Evolutionary conservation across 805 yeast species (phyloP), one percentile per base, ranked within the genome.

Genomic region (Danielia reshetovae): DNA sequence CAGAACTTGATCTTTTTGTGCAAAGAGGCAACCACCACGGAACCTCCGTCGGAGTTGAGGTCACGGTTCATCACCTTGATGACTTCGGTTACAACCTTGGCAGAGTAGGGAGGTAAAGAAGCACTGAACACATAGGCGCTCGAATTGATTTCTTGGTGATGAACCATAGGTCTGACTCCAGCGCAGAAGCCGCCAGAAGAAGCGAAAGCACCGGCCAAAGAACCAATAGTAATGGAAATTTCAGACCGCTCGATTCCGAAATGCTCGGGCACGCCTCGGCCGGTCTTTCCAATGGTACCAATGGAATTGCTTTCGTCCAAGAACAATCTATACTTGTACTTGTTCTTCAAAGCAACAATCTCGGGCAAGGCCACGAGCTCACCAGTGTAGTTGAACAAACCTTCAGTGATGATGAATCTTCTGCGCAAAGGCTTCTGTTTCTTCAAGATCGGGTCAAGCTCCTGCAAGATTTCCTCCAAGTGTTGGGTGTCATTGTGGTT

Each of bases 131-230:
- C 93, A 56, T 87, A 93, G 3, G 96, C 96, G 45, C 72, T 71
- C 10, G 95, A 85, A 16, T 87, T 83, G 51, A 93, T 82, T 57
- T 95, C 79, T 70, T 93, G 98, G 64, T 90, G 96, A 48, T 81
- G 80, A 22, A 88, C 77, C 87, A 93, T 86, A 36, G 81, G 81
- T 17, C 66, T 60, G 27, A 76, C 81, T 38, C 97, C 98, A 18
- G 85, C 84, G 55, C 95, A 93, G 64, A 86, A 90, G 1, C 96
- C 97, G 45, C 98, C 98, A 32, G 90, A 79, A 1, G 93, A 72
- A 7, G 87, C 90, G 45, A 90, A 71, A 0, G 95, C 70, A 29
- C 73, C 72, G 11, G 96, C 93, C 70, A 93, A 61, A 1, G 95
- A 77, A 17, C 97, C 96, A 34, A 87, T 74, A 7, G 95, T 85